Evolutionary conservation across 116 monocot species (phyloP).

Genomic region (Cymodocea nodosa): DNA sequence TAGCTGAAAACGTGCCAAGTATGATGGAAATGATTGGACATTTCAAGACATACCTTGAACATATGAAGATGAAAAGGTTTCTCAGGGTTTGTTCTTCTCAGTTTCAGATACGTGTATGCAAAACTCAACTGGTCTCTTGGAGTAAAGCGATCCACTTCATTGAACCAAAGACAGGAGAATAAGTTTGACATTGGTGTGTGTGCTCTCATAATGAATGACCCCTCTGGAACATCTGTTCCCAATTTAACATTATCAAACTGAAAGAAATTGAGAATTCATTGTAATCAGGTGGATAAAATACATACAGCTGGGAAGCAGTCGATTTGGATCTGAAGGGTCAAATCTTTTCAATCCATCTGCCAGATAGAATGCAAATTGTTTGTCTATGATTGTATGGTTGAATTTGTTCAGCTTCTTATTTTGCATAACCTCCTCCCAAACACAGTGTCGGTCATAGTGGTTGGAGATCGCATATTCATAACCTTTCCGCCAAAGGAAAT

Average conservation of each 20-base stretch:
- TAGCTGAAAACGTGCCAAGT: not conserved
- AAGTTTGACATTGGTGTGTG: slow-evolving; percentile 98
- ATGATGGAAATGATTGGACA: not conserved
- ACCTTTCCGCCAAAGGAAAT: slow-evolving; percentile 87
- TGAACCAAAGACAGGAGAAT: slow-evolving; percentile 97
- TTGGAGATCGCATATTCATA: slow-evolving; percentile 97
- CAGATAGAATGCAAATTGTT: slow-evolving; percentile 77
- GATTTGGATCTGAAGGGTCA: slow-evolving; percentile 57
- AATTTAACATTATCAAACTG: not conserved
- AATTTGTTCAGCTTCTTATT: slow-evolving; percentile 97
- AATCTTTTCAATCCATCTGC: slow-evolving; percentile 72
- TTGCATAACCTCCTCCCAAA: slow-evolving; percentile 94
- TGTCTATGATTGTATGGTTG: slow-evolving; percentile 86
- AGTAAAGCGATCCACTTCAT: slow-evolving; percentile 84
- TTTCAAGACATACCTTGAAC: slow-evolving; percentile 56
- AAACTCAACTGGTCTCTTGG: slow-evolving; percentile 96
- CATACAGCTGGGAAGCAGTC: slow-evolving; percentile 78
- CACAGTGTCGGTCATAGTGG: slow-evolving; percentile 94
- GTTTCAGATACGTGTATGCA: slow-evolving; percentile 82
- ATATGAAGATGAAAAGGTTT: slow-evolving; percentile 65
- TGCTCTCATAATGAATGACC: slow-evolving; percentile 87
- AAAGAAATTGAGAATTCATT: not conserved
- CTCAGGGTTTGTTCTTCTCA: slow-evolving; percentile 63
- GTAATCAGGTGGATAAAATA: not conserved
- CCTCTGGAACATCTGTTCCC: slow-evolving; percentile 85